Evolutionary conservation across 2,329 filamentous ascomycete species (phyloP), one percentile per base, ranked within the genome.

Genomic region (Ceratocystis harringtonii): DNA sequence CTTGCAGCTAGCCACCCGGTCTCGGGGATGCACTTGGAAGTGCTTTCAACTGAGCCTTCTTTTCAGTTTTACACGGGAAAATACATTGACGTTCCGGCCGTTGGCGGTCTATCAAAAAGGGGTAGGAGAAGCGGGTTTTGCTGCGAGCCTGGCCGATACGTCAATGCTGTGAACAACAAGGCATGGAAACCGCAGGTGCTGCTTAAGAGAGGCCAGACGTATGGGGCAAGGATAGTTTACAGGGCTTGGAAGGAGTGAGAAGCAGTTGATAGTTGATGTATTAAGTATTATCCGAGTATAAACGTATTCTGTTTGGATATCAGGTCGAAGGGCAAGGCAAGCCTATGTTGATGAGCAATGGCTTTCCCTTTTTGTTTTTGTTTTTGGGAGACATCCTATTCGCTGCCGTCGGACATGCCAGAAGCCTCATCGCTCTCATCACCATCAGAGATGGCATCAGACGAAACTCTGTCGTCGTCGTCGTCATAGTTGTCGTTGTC

Each of bases 61-160:
- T 97, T 96, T 80, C 92, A 97, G 75, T 95, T 96, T 77, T 97
- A 97, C 77, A 95, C 91, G 0, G 94, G 92, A 69, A 87, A 89
- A 72, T 87, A 85, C 72, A 91, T 95, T 69, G 78, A 94, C 70
- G 87, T 95, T 12, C 87, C 89, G 0, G 86, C 78, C 36, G 78
- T 84, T 2, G 80, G 79, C n/a, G 79, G 79, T 1, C 75, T 82
- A 32, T 83, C 87, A 0, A 85, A 86, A 0, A 82, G 89, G 61
- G 83, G 81, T 0, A 72, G 83, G 3, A 82, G 90, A 61, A 84
- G 86, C 57, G 92, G 88, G 0, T 95, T 97, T 78, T 96, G 91
- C 74, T 86, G 96, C 55, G 94, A 99, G 79, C 92, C 92, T 0
- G 89, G 89, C 71, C 84, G 94, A 25, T 97, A 88, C 74, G 88